Evolutionary conservation across 495 filamentous ascomycete species (phyloP), one percentile per base, ranked within the genome.

Genomic region (Aspergillus taichungensis): DNA sequence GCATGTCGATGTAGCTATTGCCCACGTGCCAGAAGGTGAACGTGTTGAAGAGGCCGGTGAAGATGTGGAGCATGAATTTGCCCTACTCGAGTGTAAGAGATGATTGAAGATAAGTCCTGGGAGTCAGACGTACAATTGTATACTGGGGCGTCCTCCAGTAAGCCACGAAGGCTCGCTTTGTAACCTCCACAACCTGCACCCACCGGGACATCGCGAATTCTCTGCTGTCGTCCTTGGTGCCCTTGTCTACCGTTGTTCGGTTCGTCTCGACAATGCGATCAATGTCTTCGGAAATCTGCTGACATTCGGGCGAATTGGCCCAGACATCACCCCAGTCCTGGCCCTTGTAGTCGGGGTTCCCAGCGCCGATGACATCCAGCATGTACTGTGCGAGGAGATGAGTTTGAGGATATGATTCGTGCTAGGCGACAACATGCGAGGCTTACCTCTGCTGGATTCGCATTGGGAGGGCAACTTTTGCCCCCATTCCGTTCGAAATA

Each of bases 401-500:
- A 48, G 30, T 13, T 13, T 9, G 8, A 10, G 7, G 6, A 29
- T 28, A 8, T 8, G 13, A n/a, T 50, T 1, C 18, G 18, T 2
- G 18, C 18, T 4, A 24, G 18, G 18, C 18, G 18, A 24, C 18
- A 24, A 2, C 18, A 24, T 24, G 18, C 18, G 4, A 24, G 18
- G 4, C 53, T 43, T 50, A 69, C 67, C 63, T 84, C 81, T 30
- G 81, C 81, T 0, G 80, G 81, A 52, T 85, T 85, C 13, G 67
- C 69, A 38, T 73, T 52, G 8, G 64, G 63, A 3, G 77, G 68
- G 49, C 82, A 85, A 35, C 60, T 56, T 46, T 71, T 75, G 10
- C 71, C 80, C 5, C 82, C 82, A 44, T 84, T 82, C 0, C 52
- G 50, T 56, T 84, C 75, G 39, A 85, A 81, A 49, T 84, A 86